Base-by-base conservation (phyloP, 768 basidiomycete genomes). In the Exidia glandulosa region DNA sequence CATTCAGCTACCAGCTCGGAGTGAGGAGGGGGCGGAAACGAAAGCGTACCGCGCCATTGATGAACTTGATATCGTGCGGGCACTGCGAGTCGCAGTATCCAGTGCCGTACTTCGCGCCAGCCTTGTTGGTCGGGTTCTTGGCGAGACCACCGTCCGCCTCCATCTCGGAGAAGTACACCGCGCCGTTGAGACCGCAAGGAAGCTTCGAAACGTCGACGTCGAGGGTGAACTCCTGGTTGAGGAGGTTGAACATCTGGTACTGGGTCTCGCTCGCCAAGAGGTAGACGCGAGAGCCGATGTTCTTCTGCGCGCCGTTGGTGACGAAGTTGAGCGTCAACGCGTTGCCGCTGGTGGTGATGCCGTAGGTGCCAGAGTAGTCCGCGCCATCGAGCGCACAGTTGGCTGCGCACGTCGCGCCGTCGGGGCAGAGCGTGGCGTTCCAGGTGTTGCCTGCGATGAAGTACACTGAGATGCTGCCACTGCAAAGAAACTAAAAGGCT, bases 31-130 rank as follows among this genome's bases (percentile, higher is more conserved):
- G 14, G 50, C 48, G 33, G 6, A 57, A 32, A 25, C 34, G 19
- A 33, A 47, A 14, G 71, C 75, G 59, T 54, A 79, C 81, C 70
- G 72, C 68, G 63, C 82, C 82, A 67, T 77, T 74, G 66, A 83
- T 82, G 73, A 81, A 83, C 73, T 83, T 82, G 71, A 82, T 70
- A 66, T 82, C 81, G 36, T 74, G 74, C 1, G 81, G 80, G 71
- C 81, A 82, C 67, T 83, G 81, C 19, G 82, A 76, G 68, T 84
- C 82, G 69, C 83, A 83, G 71, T 84, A 84, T 14, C 83, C 83
- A 25, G 81, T 82, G 55, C 82, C 81, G 70, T 79, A 84, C 68
- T 80, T 76, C 66, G 81, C 79, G 64, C 80, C 81, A 58, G 81
- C 80, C 75, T 77, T 78, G 76, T 82, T 82, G 68, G 63, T 72